Evolutionary conservation across 345 rosid species (phyloP).

Genomic region (Ricinus communis): DNA sequence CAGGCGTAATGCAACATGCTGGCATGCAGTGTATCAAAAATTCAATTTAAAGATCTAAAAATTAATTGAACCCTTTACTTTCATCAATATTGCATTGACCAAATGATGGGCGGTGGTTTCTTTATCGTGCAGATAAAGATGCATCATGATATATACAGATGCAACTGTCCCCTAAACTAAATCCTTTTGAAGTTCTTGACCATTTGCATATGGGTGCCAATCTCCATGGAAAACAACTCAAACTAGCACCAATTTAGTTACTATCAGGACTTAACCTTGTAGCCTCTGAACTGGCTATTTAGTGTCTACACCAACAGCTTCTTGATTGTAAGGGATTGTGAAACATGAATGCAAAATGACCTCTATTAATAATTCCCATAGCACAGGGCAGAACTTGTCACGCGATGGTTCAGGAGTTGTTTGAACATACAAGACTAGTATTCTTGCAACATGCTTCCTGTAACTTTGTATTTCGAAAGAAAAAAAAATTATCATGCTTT

Average conservation of each 20-base stretch:
- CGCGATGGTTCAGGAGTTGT: too few relatives aligned
- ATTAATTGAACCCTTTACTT: not conserved
- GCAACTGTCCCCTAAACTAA: not conserved
- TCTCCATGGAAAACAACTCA: not conserved
- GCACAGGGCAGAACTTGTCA: too few relatives aligned
- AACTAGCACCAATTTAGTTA: too few relatives aligned
- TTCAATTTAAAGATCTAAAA: not conserved
- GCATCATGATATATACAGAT: not conserved
- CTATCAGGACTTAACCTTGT: too few relatives aligned
- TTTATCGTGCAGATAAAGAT: not conserved
- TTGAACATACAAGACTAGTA: not conserved
- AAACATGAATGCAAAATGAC: not conserved
- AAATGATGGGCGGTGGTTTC: not conserved
- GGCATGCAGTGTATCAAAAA: too few relatives aligned
- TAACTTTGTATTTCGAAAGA: not conserved
- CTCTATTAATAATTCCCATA: too few relatives aligned
- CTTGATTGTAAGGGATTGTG: not conserved
- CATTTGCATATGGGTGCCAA: not conserved
- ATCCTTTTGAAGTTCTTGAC: not conserved
- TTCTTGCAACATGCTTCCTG: not conserved
- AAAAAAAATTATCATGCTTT: not conserved
- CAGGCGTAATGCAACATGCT: too few relatives aligned
- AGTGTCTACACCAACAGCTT: not conserved
- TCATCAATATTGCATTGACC: not conserved
- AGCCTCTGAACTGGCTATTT: too few relatives aligned